phyloP scores from a whole-genome alignment of 768 basidiomycete genomes.

The Boletus pseudopeckii region DNA sequence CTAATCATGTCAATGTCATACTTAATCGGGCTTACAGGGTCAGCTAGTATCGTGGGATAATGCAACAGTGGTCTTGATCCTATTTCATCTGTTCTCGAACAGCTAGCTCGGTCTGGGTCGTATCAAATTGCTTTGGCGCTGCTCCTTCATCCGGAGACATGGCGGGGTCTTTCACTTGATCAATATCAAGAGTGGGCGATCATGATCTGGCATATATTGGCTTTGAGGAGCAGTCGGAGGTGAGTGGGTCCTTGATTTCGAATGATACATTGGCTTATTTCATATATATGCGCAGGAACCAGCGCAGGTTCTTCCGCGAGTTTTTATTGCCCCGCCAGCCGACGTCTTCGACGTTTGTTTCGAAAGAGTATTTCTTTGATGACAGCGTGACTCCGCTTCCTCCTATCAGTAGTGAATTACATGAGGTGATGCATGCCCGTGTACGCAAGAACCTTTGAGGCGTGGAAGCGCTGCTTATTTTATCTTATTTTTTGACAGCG shows the following conservation, averaged over 20 bases:
- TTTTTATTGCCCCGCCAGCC: constrained; percentile 61
- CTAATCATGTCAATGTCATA: constrained; percentile 55
- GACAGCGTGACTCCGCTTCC: constrained; percentile 31
- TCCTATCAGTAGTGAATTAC: constrained; percentile 40
- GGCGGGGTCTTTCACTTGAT: constrained; percentile 60
- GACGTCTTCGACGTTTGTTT: constrained; percentile 45
- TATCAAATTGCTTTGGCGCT: constrained; percentile 59
- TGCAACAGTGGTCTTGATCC: background rate
- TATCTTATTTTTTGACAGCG: constrained; percentile 40
- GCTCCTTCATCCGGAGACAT: constrained; percentile 65
- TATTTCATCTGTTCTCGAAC: constrained; percentile 14
- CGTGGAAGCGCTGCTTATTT: constrained; percentile 1
- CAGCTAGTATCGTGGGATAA: constrained; percentile 11
- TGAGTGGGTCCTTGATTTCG: constrained; percentile 30
- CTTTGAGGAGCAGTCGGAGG: constrained; percentile 67
- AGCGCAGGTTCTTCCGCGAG: constrained; percentile 62
- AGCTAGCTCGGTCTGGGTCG: constrained; percentile 69
- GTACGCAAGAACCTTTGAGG: constrained; percentile 31
- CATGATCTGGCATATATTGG: constrained; percentile 76
- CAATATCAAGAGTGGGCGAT: constrained; percentile 73
- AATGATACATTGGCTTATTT: constrained; percentile 4
- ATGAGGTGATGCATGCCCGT: constrained; percentile 41
- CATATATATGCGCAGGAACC: constrained; percentile 43
- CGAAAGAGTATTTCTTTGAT: constrained; percentile 56
- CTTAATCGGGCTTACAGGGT: constrained; percentile 73